Evolutionary conservation across 2,329 filamentous ascomycete genomes (phyloP), one percentile per base, ranked within the genome.

Genomic region (Colletotrichum sp.): DNA sequence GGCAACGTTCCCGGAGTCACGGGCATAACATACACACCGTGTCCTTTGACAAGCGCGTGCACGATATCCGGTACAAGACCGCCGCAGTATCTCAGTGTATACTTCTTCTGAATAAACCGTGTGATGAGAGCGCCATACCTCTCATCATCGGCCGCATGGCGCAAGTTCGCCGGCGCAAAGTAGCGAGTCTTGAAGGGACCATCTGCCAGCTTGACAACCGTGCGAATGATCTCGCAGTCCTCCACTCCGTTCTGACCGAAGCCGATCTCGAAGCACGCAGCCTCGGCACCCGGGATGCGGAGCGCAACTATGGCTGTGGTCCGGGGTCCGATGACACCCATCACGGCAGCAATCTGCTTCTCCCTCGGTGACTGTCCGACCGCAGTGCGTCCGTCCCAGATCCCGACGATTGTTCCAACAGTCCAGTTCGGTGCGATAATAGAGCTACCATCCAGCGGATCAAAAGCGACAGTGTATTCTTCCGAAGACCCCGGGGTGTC

Each of bases 381-480:
- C 0, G 89, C 88, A 0, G 87, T 86, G 0, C 78, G 49, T 4
- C 89, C 89, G 34, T 88, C 86, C 90, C 92, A 93, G 52, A 93
- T 82, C 9, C 91, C 91, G 19, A 92, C 83, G 76, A 93, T 93
- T 63, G 90, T 88, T 27, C 90, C 90, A 11, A 92, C 90, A 1
- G 88, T 86, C 90, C 90, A 92, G 80, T 91, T 91, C 2, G 90
- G 86, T 1, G 85, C 88, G 59, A 92, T 90, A 79, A 92, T 91
- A 77, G 90, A 92, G 81, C 89, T 91, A 13, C 92, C 92, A 78
- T 93, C 92, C 0, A 93, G 87, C 0, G 92, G 92, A 78, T 93
- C 92, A 78, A 93, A 93, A 0, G 90, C 91, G 11, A 92, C 82
- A 0, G 91, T 89, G 82, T 93, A 93, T 32, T 83, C 80, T 78